These are phyloP conservation scores for Xylariales sp. DNA, from an alignment of 2,329 filamentous ascomycete genomes.

Conservation along the genomic window DNA sequence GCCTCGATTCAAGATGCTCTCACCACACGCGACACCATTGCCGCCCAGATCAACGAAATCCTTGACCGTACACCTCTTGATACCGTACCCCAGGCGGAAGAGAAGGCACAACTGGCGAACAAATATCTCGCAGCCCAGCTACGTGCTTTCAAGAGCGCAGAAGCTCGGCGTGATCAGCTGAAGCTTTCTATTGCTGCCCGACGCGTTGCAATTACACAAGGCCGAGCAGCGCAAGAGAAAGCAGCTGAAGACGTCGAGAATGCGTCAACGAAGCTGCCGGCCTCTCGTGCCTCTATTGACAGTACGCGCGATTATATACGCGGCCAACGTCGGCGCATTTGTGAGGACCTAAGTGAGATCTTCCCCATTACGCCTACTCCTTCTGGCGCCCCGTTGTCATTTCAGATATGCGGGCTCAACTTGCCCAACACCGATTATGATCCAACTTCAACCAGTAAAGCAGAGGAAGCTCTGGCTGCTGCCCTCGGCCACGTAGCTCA, in stretches of 20 bases:
- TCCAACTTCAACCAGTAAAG: slow-evolving; percentile 35
- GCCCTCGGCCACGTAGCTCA: slow-evolving; percentile 78
- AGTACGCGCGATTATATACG: slow-evolving; percentile 62
- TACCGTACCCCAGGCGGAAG: slow-evolving; percentile 42
- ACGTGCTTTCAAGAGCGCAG: slow-evolving; percentile 58
- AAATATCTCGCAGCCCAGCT: slow-evolving; percentile 59
- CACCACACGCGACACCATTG: slow-evolving; percentile 67
- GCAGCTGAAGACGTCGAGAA: slow-evolving; percentile 58
- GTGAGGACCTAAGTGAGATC: slow-evolving; percentile 72
- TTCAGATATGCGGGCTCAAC: slow-evolving; percentile 74
- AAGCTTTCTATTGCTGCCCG: slow-evolving; percentile 61
- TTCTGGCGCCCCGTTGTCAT: slow-evolving; percentile 60
- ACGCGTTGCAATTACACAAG: slow-evolving; percentile 61
- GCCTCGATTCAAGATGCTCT: slow-evolving; percentile 88
- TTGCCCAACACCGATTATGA: slow-evolving; percentile 80
- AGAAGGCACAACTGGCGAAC: slow-evolving; percentile 41
- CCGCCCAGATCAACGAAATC: slow-evolving; percentile 69
- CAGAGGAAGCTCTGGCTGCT: slow-evolving; percentile 71
- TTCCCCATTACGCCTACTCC: slow-evolving; percentile 70
- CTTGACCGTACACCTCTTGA: slow-evolving; percentile 38
- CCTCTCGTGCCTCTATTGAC: slow-evolving; percentile 50
- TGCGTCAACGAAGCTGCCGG: slow-evolving; percentile 53
- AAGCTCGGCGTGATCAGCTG: slow-evolving; percentile 63
- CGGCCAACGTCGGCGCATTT: slow-evolving; percentile 84
- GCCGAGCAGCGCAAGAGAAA: slow-evolving; percentile 53